These are phyloP conservation scores for Ascosphaera apis DNA, from an alignment of 2,329 filamentous ascomycete species.

Conservation along the genomic window DNA sequence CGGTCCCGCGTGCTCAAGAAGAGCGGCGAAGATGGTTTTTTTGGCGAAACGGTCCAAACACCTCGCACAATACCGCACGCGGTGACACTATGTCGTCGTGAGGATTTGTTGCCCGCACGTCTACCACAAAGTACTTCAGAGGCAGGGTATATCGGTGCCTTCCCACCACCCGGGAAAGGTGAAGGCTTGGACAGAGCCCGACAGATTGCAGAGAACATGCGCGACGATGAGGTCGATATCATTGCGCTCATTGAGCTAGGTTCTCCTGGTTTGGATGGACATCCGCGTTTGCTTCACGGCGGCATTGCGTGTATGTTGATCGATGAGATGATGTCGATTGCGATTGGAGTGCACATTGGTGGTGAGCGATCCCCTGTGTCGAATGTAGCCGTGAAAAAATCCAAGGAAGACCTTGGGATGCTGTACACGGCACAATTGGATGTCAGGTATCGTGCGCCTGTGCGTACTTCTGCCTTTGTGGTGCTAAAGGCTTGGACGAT, in stretches of 20 bases:
- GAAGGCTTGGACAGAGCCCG: no score
- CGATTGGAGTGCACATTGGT: slow-evolving; percentile 13
- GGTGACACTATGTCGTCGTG: slow-evolving; percentile 15
- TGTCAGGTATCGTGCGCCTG: slow-evolving; percentile 17
- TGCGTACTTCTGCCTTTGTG: slow-evolving; percentile 15
- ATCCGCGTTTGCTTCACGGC: slow-evolving; percentile 18
- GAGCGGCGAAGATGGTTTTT: slow-evolving; percentile 21
- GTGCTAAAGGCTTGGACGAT: slow-evolving; percentile 16
- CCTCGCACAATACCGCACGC: slow-evolving; percentile 18
- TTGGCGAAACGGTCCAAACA: slow-evolving; percentile 17
- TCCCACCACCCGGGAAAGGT: not conserved
- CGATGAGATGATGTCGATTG: slow-evolving; percentile 22
- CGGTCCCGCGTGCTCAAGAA: slow-evolving; percentile 18
- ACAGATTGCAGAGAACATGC: no score
- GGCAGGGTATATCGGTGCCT: slow-evolving; percentile 7
- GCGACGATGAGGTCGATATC: slow-evolving; percentile 10
- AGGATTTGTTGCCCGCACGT: slow-evolving; percentile 9
- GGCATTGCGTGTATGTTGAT: slow-evolving; percentile 19
- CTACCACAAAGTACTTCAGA: no score
- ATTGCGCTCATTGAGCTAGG: slow-evolving; percentile 15
- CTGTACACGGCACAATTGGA: slow-evolving; percentile 20
- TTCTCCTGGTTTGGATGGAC: slow-evolving; percentile 16
- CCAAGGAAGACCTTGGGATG: slow-evolving; percentile 11
- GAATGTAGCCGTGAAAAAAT: no score
- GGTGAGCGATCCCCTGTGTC: slow-evolving; percentile 4